A percentile compares a stretch with the other conserved stretches of the same genome.
phyloP scores from a whole-genome alignment of 1,284 basidiomycete species.

The Leccinum solheimii region DNA sequence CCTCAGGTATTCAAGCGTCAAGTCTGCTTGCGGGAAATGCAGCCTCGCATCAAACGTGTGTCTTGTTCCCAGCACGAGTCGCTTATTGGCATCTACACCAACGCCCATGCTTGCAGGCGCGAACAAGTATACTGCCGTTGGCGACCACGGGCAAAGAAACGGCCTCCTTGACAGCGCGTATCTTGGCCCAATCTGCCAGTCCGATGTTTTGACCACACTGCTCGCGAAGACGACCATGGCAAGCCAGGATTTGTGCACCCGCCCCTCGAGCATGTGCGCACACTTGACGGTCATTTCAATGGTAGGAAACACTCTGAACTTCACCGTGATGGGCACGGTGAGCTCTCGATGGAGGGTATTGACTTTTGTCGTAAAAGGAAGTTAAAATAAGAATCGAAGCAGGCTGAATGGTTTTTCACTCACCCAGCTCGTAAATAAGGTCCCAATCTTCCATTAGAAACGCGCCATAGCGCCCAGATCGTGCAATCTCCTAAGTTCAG shows the following conservation, averaged over 20 bases:
- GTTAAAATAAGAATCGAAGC: neutral
- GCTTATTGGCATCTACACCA: neutral
- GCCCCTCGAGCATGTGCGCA: slow-evolving; percentile 94
- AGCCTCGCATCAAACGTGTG: slow-evolving; percentile 38
- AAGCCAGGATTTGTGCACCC: slow-evolving; percentile 93
- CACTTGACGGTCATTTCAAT: slow-evolving; percentile 89
- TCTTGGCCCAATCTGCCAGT: slow-evolving; percentile 84
- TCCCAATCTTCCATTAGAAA: slow-evolving; percentile 97
- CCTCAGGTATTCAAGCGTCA: slow-evolving; percentile 86
- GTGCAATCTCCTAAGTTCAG: slow-evolving; percentile 96
- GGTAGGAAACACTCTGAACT: slow-evolving; percentile 90
- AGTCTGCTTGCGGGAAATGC: slow-evolving; percentile 61
- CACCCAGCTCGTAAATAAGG: slow-evolving; percentile 77
- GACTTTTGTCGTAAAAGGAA: slow-evolving; percentile 47
- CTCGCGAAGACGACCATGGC: slow-evolving; percentile 89
- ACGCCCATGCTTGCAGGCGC: slow-evolving; percentile 10
- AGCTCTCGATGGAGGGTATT: slow-evolving; percentile 84
- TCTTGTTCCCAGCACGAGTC: neutral
- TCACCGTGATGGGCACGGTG: slow-evolving; percentile 89
- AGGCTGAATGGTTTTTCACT: slow-evolving; percentile 35
- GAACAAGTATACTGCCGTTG: slow-evolving; percentile 96
- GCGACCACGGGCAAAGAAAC: slow-evolving; percentile 94
- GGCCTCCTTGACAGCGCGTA: slow-evolving; percentile 82
- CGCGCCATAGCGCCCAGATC: slow-evolving; percentile 83
- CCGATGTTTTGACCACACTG: slow-evolving; percentile 86